These are phyloP conservation scores for Diplosphaera chodatii DNA, from an alignment of 139 green algal genomes.

Conservation along the genomic window DNA sequence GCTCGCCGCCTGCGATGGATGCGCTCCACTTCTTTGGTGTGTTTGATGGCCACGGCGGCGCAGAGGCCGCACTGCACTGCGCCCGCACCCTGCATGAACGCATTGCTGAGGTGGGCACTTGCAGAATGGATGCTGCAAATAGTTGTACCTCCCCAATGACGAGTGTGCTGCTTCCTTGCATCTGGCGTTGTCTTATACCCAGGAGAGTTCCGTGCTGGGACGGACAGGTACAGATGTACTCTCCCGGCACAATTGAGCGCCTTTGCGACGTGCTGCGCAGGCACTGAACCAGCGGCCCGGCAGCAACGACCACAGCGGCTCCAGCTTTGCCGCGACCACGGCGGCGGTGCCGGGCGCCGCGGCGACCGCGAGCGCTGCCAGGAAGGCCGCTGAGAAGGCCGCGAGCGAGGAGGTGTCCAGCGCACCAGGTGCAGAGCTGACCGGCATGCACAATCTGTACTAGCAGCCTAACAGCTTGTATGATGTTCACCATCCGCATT, in stretches of 20 bases:
- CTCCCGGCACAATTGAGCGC: no score
- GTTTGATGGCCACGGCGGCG: constrained; percentile 76
- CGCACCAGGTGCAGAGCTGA: background rate
- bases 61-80: constrained; percentile 61
- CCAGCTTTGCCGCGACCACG: background rate
- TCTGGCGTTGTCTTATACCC: no score
- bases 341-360: background rate
- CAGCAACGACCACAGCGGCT: background rate
- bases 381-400: background rate
- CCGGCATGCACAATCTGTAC: no score
- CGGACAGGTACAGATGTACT: no score
- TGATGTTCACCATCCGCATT: no score
- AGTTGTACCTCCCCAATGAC: no score
- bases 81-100: constrained; percentile 50
- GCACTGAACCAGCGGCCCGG: background rate
- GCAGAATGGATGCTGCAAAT: no score
- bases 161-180: no score
- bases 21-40: constrained; percentile 77
- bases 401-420: background rate
- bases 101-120: constrained; percentile 32
- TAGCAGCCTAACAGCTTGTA: no score
- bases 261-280: no score
- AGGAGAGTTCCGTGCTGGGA: no score
- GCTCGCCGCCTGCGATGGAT: constrained; percentile 14
- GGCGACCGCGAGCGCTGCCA: constrained; percentile 4